Base-by-base conservation (phyloP, 169 alveolate genomes). In the Cytauxzoon felis region DNA sequence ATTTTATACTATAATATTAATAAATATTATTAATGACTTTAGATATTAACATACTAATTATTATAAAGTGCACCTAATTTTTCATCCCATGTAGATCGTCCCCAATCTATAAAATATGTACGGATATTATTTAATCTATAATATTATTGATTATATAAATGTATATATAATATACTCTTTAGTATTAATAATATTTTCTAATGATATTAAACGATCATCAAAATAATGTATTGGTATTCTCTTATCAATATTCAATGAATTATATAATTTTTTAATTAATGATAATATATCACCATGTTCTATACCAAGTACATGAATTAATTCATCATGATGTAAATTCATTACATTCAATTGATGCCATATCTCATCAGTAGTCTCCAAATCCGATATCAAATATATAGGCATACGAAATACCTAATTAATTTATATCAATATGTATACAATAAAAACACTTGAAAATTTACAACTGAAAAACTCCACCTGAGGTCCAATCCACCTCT, bases 61-160 rank as follows among this genome's bases (percentile, higher is more conserved):
- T 76, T 48, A 54, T 65, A 60, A 5, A 85, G 57, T 2, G 91
- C 84, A 5, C 63, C 81, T 33, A 80, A 16, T 43, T 81, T 80
- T 24, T 85, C 88, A 38, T 50, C 53, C 36, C 36, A 80, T 24
- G 87, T 76, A 27, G 73, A 72, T 11, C 80, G 54, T 23, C 91
- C 91, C 91, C 91, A 85, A 41, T 85, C 91, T 23, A 79, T 81
- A 63, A 85, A 76, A 32, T 85, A 85, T 29, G 79, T 47, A 16
- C 86, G 42, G 8, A 75, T 70, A 42, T 70, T 58, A 4, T 65
- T 16, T 66, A 54, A 33, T 26, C 40, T 40, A 41, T 23, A 43
- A 54, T 32, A 1, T n/a, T n/a, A 23, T 29, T 24, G 67, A 70
- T 36, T 47, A 51, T 8, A 21, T 41, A 18, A 43, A 29, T 4